These are phyloP conservation scores for Fusarium illudens DNA, from an alignment of 2,329 filamentous ascomycete species.

Conservation along the genomic window DNA sequence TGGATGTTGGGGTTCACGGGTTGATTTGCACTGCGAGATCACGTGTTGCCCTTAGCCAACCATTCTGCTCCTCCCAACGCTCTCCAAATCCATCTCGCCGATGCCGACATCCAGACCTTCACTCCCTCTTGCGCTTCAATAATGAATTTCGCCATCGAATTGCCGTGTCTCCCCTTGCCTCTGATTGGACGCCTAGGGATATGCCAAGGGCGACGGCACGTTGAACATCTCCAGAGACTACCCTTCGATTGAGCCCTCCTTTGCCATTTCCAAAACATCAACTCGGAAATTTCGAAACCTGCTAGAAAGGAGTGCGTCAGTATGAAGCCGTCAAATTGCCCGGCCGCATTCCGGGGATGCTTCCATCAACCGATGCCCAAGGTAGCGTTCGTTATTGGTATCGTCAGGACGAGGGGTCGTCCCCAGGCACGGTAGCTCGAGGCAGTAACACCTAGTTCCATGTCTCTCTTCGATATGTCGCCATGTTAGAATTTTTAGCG, in stretches of 20 bases:
- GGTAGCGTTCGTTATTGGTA: not conserved
- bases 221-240: not conserved
- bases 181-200: not conserved
- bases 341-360: not conserved
- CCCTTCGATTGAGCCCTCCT: not conserved
- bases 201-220: not conserved
- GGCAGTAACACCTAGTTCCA: not conserved
- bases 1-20: not conserved
- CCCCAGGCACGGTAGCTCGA: not conserved
- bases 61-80: not conserved
- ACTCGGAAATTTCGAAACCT: not conserved
- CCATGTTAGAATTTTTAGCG: not conserved
- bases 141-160: not conserved
- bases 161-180: not conserved
- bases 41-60: not conserved
- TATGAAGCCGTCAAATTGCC: not conserved
- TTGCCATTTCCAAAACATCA: not conserved
- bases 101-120: not conserved
- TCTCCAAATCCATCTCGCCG: not conserved
- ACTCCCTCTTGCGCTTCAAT: not conserved
- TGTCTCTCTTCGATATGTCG: not conserved
- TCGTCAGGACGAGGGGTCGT: not conserved
- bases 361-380: not conserved
- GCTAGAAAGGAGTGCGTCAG: not conserved
- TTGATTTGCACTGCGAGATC: not conserved